These are phyloP conservation scores for Colletotrichum gloeosporioides DNA, from an alignment of 2,329 filamentous ascomycete genomes.

Conservation along the genomic window DNA sequence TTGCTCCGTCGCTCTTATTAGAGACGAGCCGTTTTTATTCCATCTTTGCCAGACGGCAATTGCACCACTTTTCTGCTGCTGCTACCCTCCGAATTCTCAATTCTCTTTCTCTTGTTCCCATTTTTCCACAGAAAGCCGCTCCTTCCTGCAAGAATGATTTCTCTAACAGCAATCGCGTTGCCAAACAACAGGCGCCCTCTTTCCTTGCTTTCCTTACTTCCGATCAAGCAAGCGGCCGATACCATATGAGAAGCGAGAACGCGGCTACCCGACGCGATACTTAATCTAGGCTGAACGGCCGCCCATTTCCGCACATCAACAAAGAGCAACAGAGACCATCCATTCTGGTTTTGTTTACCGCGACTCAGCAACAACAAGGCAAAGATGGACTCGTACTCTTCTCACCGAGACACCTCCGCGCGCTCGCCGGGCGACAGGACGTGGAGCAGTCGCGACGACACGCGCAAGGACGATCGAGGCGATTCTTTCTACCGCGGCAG, in stretches of 20 bases:
- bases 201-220: constrained; percentile 28
- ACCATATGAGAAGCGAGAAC: constrained; percentile 32
- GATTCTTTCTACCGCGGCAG: constrained; percentile 70
- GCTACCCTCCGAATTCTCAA: constrained; percentile 9
- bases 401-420: constrained; percentile 56
- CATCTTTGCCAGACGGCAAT: constrained; percentile 18
- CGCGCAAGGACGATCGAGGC: constrained; percentile 57
- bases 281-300: constrained; percentile 21
- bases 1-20: constrained; percentile 1
- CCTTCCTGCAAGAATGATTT: constrained; percentile 43
- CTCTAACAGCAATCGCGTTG: constrained; percentile 62
- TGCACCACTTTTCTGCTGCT: constrained; percentile 18
- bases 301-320: not conserved
- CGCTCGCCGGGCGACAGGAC: constrained; percentile 60
- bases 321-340: not conserved
- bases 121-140: constrained; percentile 22
- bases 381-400: constrained; percentile 60
- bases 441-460: constrained; percentile 59
- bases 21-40: constrained; percentile 5
- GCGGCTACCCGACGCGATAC: constrained; percentile 25
- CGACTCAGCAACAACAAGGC: not conserved
- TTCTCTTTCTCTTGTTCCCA: constrained; percentile 18
- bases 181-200: constrained; percentile 51
- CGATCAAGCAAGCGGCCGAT: constrained; percentile 26
- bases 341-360: not conserved